Base-by-base conservation (phyloP, 2,329 filamentous ascomycete species). In the Alternaria sp. region DNA sequence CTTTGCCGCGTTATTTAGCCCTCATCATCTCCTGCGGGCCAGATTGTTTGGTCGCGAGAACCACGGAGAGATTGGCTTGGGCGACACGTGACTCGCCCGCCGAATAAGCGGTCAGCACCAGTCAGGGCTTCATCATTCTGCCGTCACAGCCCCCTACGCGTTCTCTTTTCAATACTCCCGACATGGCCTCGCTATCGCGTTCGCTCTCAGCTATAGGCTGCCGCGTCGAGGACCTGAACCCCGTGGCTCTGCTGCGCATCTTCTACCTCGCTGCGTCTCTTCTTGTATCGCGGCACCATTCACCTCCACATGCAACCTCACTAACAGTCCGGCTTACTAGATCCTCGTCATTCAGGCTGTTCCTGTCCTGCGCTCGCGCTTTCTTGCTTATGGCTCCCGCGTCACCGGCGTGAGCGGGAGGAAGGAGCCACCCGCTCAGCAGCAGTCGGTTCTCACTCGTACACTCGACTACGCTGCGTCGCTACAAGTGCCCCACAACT, bases 401-500 rank as follows among this genome's bases (percentile, higher is more conserved):
- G 80, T 84, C 18, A 71, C 76, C 3, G 45, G 63, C 21, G 58
- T 68, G 14, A 60, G 51, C 30, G 55, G 20, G 25, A 55, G 47
- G 20, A 57, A 57, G 58, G 20, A 47, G 47, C 30, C 51, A 33
- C 49, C 53, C n/a, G 51, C 44, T 28, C 61, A 64, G 54, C 54
- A 57, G 47, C n/a, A 65, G 43, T 66, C 68, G 14, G 15, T 50
- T 18, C 7, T 73, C 49, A 58, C 50, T 18, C 67, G 61, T 21
- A 54, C 83, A 49, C 81, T 89, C 63, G 87, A 89, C 71, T 76
- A 75, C 61, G 73, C 87, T 20, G 85, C 87, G 33, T 81, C 79
- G 41, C 78, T 86, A 69, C 87, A 88, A 75, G 90, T 97, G 37
- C 94, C 95, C 21, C 96, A 98, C 81, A 87, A 87, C 65, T 98